These are phyloP conservation scores for Dryadomyces quercivorus DNA, from an alignment of 2,329 filamentous ascomycete species.

Conservation along the genomic window DNA sequence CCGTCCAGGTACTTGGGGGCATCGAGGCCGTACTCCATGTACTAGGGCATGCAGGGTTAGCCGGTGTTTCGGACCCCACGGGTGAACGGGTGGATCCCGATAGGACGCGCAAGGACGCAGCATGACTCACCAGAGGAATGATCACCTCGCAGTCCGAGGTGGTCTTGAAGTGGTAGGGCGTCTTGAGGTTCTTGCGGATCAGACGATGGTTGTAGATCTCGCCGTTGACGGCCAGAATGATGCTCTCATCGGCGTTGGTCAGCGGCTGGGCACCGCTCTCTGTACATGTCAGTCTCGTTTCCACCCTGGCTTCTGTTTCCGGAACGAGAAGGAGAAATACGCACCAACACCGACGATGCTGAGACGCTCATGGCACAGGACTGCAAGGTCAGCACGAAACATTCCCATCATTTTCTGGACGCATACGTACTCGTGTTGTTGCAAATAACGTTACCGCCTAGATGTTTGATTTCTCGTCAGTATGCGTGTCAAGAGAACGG, in stretches of 20 bases:
- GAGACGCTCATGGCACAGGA: constrained; percentile 93
- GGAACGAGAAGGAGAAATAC: constrained; percentile 23
- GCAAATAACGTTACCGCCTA: constrained; percentile 77
- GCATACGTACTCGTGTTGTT: constrained; percentile 73
- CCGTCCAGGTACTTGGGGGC: constrained; percentile 90
- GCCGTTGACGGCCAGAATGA: constrained; percentile 94
- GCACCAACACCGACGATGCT: constrained; percentile 93
- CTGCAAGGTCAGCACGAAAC: constrained; percentile 30
- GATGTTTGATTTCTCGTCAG: constrained; percentile 8
- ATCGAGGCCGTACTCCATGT: constrained; percentile 83
- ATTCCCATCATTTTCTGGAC: too few relatives aligned
- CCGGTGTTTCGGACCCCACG: neutral
- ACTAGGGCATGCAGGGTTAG: constrained; percentile 36
- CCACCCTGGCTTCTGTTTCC: too few relatives aligned
- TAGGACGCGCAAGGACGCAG: too few relatives aligned
- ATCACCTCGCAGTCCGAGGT: constrained; percentile 98
- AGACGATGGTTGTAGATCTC: constrained; percentile 99
- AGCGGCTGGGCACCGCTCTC: constrained; percentile 94
- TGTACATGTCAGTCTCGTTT: constrained; percentile 25
- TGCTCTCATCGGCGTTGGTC: constrained; percentile 76
- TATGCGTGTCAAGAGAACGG: neutral
- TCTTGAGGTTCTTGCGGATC: constrained; percentile 75
- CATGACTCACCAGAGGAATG: constrained; percentile 69
- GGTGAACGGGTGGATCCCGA: neutral
- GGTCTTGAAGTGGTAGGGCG: constrained; percentile 92